Conservation (phyloP, 257 asterid genomes). For the Nicotiana obtusifolia region DNA sequence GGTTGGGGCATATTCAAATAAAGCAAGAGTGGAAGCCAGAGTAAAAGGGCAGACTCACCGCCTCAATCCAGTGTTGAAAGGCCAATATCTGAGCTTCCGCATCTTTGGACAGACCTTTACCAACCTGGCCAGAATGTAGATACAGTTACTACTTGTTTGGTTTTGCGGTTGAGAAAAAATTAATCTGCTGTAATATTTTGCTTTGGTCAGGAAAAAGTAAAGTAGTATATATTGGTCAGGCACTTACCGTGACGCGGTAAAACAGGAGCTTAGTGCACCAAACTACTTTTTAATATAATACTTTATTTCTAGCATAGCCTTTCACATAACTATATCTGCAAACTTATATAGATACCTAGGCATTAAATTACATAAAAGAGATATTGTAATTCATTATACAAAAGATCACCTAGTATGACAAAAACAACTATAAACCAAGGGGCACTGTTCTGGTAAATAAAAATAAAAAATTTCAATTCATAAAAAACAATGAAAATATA, state of each 20-base stretch:
- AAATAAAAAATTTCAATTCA: background rate
- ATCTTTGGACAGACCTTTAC: slow-evolving; percentile 76
- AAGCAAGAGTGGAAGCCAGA: background rate
- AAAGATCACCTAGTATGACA: background rate
- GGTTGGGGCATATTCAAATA: background rate
- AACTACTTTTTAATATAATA: background rate
- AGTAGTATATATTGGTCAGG: too few relatives aligned
- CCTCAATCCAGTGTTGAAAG: slow-evolving; percentile 98
- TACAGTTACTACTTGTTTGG: background rate
- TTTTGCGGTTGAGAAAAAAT: background rate
- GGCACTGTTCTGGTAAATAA: background rate
- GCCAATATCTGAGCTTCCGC: slow-evolving; percentile 82
- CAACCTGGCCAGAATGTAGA: slow-evolving; percentile 54
- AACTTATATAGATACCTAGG: background rate
- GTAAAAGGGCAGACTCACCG: slow-evolving; percentile 43
- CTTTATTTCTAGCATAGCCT: background rate
- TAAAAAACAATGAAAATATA: background rate
- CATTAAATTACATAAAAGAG: background rate
- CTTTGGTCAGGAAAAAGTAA: background rate
- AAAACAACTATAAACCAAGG: background rate
- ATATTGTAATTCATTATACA: background rate
- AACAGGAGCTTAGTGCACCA: too few relatives aligned
- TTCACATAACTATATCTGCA: background rate
- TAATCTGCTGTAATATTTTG: background rate
- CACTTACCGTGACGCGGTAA: too few relatives aligned